phyloP scores from a whole-genome alignment of 2,329 filamentous ascomycete genomes.

The Microdochium nivale region DNA sequence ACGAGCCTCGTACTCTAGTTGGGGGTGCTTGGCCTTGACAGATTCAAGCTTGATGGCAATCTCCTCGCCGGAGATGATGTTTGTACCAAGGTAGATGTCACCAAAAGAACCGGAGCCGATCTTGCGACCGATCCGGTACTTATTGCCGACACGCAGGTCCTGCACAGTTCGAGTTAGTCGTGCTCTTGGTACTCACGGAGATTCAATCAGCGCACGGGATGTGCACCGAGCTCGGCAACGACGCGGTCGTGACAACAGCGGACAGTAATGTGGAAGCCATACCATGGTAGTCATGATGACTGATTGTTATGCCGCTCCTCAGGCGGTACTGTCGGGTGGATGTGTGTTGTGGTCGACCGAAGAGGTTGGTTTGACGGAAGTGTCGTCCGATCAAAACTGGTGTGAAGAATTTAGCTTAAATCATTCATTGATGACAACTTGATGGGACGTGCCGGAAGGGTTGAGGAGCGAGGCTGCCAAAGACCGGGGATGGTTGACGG shows the following conservation, averaged over 20 bases:
- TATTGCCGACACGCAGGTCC: slow-evolving; percentile 99
- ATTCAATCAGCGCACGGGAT: no score
- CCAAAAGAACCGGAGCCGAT: slow-evolving; percentile 97
- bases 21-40: slow-evolving; percentile 98
- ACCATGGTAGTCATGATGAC: slow-evolving; percentile 1
- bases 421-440: no score
- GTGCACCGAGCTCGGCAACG: neutral
- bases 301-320: neutral
- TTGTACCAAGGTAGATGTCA: slow-evolving; percentile 97
- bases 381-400: neutral
- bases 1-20: slow-evolving; percentile 96
- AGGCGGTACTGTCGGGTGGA: neutral
- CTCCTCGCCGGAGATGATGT: slow-evolving; percentile 99
- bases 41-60: slow-evolving; percentile 99
- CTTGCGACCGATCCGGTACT: slow-evolving; percentile 99
- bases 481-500: no score
- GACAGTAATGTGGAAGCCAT: neutral
- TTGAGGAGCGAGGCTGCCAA: no score
- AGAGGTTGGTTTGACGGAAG: neutral
- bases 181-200: neutral
- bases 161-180: slow-evolving; percentile 24
- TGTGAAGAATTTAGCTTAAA: no score
- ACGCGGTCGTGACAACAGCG: neutral
- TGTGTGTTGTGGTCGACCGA: neutral
- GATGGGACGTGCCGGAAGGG: no score